phyloP scores from a whole-genome alignment of 805 yeast genomes.

The Blastobotrys terrestris region DNA sequence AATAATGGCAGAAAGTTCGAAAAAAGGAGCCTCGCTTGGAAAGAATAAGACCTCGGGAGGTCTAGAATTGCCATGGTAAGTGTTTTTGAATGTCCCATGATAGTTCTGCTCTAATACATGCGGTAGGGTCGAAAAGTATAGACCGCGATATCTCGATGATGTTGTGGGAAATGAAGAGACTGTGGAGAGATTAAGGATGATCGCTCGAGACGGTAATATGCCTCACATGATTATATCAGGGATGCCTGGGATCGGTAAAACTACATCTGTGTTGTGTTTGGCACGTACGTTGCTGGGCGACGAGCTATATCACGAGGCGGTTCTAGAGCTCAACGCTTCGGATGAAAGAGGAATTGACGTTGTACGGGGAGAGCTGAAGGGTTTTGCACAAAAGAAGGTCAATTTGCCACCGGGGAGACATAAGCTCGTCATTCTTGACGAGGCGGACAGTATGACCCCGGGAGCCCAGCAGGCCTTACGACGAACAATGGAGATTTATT shows the following conservation, averaged over 20 bases:
- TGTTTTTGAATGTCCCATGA: too few relatives aligned
- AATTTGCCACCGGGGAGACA: constrained; percentile 83
- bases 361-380: constrained; percentile 87
- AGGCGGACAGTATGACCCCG: constrained; percentile 94
- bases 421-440: constrained; percentile 88
- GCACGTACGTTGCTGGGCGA: constrained; percentile 79
- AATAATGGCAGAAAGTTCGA: constrained; percentile 11
- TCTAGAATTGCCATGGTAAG: constrained; percentile 18
- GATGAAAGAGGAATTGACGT: constrained; percentile 98
- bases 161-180: constrained; percentile 94
- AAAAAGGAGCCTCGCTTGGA: constrained; percentile 4
- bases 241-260: constrained; percentile 94
- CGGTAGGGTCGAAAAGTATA: constrained; percentile 94
- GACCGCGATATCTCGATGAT: constrained; percentile 73
- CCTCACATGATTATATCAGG: constrained; percentile 95
- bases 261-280: constrained; percentile 86
- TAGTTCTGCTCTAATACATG: too few relatives aligned
- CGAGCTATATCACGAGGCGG: constrained; percentile 63
- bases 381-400: constrained; percentile 92
- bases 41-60: constrained; percentile 4
- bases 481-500: constrained; percentile 90
- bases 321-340: constrained; percentile 88
- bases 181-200: constrained; percentile 70
- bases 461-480: constrained; percentile 95
- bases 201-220: constrained; percentile 91